Conservation (phyloP, 2,329 filamentous ascomycete species). For the Fusarium azukiicola region DNA sequence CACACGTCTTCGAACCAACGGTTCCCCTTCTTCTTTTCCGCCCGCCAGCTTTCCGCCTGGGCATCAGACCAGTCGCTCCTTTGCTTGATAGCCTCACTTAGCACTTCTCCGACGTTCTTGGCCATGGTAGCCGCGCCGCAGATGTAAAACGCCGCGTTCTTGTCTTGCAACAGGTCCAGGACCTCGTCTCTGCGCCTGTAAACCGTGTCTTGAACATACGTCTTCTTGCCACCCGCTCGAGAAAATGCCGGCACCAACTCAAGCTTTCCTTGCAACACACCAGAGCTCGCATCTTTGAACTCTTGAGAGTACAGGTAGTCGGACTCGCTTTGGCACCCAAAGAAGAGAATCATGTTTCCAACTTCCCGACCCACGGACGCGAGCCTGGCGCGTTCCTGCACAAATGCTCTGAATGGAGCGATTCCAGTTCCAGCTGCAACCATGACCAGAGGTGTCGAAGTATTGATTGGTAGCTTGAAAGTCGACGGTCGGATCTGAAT, state of each 20-base stretch:
- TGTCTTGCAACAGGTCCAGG: not conserved
- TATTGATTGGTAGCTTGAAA: not conserved
- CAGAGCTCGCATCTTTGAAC: not conserved
- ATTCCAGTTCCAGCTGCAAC: slow-evolving; percentile 3
- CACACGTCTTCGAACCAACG: slow-evolving; percentile 10
- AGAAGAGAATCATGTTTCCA: slow-evolving; percentile 2
- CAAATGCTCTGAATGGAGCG: not conserved
- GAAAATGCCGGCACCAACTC: not conserved
- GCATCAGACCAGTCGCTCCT: not conserved
- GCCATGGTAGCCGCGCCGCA: not conserved
- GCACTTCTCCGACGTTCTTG: not conserved
- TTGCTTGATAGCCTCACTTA: slow-evolving; percentile 1
- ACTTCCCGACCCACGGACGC: not conserved
- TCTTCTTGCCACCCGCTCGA: not conserved
- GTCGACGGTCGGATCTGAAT: not conserved
- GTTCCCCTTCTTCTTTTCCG: not conserved
- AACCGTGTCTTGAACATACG: slow-evolving; percentile 12
- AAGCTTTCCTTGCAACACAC: not conserved
- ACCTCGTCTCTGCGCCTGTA: not conserved
- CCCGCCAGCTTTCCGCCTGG: not conserved
- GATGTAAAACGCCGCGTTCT: not conserved
- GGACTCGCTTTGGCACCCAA: slow-evolving; percentile 1
- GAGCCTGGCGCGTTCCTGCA: not conserved
- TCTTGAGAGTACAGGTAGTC: slow-evolving; percentile 12
- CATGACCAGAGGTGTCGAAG: not conserved